Conservation (phyloP, 352 stramenopile genomes). For the Phytophthora pluvialis region DNA sequence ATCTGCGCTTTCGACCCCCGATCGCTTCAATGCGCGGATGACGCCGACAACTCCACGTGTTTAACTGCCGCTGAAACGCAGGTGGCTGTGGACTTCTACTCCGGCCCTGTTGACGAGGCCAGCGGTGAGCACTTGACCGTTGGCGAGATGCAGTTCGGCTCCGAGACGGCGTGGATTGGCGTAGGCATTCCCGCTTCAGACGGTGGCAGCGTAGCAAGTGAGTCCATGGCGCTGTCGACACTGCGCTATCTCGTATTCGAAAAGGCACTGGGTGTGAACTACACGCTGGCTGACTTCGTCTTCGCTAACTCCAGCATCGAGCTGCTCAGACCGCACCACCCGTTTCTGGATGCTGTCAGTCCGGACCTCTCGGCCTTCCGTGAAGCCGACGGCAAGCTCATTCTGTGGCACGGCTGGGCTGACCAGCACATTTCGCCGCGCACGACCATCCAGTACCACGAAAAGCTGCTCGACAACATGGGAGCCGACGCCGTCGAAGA, state of each 20-base stretch:
- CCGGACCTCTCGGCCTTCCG: constrained; percentile 38
- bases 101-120: constrained; percentile 29
- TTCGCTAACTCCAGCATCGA: constrained; percentile 45
- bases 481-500: constrained; percentile 28
- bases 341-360: constrained; percentile 41
- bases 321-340: constrained; percentile 36
- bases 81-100: constrained; percentile 37
- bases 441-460: constrained; percentile 47
- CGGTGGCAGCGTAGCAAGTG: constrained; percentile 28
- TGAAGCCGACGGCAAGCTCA: constrained; percentile 40
- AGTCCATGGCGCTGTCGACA: constrained; percentile 33
- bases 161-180: constrained; percentile 39
- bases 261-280: constrained; percentile 24
- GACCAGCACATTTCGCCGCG: constrained; percentile 52
- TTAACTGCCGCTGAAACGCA: constrained; percentile 6
- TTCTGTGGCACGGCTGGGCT: constrained; percentile 46
- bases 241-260: constrained; percentile 45
- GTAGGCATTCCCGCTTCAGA: constrained; percentile 34
- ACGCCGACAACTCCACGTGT: constrained; percentile 1
- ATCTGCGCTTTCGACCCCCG: constrained; percentile 4
- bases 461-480: constrained; percentile 39
- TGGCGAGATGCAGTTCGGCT: constrained; percentile 39
- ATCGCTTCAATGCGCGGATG: neutral
- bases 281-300: constrained; percentile 40
- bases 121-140: constrained; percentile 42